A percentile compares a stretch with the other conserved stretches of the same genome.
Conservation (phyloP, 139 green algal genomes). For the Micractinium sp. region DNA sequence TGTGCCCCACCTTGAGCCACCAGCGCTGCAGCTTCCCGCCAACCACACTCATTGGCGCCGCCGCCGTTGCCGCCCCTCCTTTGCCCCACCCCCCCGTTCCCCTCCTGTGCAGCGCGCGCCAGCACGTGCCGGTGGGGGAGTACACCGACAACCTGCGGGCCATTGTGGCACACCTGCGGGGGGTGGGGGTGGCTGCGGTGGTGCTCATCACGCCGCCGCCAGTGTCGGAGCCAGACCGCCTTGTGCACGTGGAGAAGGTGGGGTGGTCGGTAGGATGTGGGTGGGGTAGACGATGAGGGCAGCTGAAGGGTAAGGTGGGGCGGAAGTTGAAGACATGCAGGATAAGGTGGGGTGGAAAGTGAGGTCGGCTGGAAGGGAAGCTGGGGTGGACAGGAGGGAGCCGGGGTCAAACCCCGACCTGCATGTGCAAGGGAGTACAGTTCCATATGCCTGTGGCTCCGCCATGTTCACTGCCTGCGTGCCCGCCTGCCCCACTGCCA, state of each 20-base stretch:
- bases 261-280: background rate
- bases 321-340: no score
- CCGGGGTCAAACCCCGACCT: no score
- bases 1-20: background rate
- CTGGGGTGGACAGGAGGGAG: background rate
- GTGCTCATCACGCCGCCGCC: constrained; percentile 83
- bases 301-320: no score
- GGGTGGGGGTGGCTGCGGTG: constrained; percentile 45
- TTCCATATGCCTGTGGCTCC: no score
- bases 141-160: constrained; percentile 68
- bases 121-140: constrained; percentile 89
- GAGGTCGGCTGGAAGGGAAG: no score
- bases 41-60: background rate
- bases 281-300: no score
- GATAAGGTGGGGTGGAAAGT: no score
- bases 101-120: constrained; percentile 66
- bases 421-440: no score
- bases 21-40: background rate
- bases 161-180: constrained; percentile 60
- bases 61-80: background rate
- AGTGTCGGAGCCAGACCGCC: constrained; percentile 65
- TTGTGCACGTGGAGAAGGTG: constrained; percentile 53
- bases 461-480: no score
- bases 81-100: background rate
- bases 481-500: no score